phyloP scores from a whole-genome alignment of 805 yeast genomes.

The Pichia deserticola region DNA sequence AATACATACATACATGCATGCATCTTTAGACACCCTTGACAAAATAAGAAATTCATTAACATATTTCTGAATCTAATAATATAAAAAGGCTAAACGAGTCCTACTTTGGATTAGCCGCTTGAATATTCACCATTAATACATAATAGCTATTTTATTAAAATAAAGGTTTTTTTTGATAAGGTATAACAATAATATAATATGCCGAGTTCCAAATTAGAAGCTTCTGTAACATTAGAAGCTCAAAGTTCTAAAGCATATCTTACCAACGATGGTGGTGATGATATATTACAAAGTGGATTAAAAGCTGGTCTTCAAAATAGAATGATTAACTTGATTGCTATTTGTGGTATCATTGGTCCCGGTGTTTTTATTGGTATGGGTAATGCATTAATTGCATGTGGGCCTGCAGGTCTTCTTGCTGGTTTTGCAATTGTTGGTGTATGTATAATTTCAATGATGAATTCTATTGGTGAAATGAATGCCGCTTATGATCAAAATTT shows the following conservation, averaged over 20 bases:
- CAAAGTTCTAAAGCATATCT: constrained; percentile 9
- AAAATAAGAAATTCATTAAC: too few species aligned
- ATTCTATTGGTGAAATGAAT: too few species aligned
- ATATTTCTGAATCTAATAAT: too few species aligned
- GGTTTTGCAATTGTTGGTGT: constrained; percentile 49
- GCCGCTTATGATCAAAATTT: constrained; percentile 48
- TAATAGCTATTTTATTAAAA: too few species aligned
- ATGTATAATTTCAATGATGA: constrained; percentile 48
- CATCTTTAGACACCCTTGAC: too few species aligned
- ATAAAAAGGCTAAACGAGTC: too few species aligned
- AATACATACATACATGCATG: too few species aligned
- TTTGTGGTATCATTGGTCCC: constrained; percentile 52
- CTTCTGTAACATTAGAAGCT: constrained; percentile 10
- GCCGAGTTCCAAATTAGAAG: too few species aligned
- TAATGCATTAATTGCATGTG: constrained; percentile 41
- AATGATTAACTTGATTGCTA: constrained; percentile 16
- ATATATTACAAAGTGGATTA: constrained; percentile 12
- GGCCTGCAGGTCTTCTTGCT: constrained; percentile 42
- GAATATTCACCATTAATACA: too few species aligned
- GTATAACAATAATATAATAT: too few species aligned
- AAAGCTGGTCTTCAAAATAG: constrained; percentile 18
- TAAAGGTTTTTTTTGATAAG: too few species aligned
- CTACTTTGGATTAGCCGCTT: too few species aligned
- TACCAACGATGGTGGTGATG: constrained; percentile 13
- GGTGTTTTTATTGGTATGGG: constrained; percentile 47